Evolutionary conservation across 2,329 filamentous ascomycete genomes (phyloP).

Genomic region (Hortaea werneckii): DNA sequence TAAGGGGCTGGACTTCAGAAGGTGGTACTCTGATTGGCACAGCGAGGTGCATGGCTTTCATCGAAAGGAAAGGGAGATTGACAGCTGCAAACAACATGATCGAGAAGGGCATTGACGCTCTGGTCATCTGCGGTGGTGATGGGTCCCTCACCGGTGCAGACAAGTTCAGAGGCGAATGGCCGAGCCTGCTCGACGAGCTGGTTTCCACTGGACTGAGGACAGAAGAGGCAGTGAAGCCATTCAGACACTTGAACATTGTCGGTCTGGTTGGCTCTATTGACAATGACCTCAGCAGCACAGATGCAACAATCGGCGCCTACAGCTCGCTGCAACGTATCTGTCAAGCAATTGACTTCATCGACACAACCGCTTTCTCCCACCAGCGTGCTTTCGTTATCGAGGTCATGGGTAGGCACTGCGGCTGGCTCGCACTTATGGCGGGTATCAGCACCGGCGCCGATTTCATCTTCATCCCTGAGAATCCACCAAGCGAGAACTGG

Average conservation of each 20-base stretch:
- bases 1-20: slow-evolving; percentile 86
- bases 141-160: slow-evolving; percentile 93
- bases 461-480: slow-evolving; percentile 94
- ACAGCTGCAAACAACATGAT: slow-evolving; percentile 91
- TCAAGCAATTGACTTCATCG: slow-evolving; percentile 92
- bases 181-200: slow-evolving; percentile 74
- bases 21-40: slow-evolving; percentile 95
- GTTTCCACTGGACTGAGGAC: slow-evolving; percentile 64
- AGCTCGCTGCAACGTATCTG: slow-evolving; percentile 88
- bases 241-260: slow-evolving; percentile 86
- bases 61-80: slow-evolving; percentile 73
- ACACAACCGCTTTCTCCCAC: slow-evolving; percentile 88
- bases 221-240: slow-evolving; percentile 60
- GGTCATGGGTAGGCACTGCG: slow-evolving; percentile 97
- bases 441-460: slow-evolving; percentile 92
- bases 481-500: slow-evolving; percentile 81
- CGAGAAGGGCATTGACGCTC: slow-evolving; percentile 80
- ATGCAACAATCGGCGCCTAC: slow-evolving; percentile 95
- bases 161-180: slow-evolving; percentile 87
- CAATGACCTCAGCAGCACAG: slow-evolving; percentile 94
- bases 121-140: slow-evolving; percentile 95
- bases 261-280: slow-evolving; percentile 95
- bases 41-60: slow-evolving; percentile 85
- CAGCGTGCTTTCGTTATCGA: slow-evolving; percentile 95
- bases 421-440: slow-evolving; percentile 93